phyloP scores from a whole-genome alignment of 1,139 yeast genomes.

The Saccharomyces hybrid region DNA sequence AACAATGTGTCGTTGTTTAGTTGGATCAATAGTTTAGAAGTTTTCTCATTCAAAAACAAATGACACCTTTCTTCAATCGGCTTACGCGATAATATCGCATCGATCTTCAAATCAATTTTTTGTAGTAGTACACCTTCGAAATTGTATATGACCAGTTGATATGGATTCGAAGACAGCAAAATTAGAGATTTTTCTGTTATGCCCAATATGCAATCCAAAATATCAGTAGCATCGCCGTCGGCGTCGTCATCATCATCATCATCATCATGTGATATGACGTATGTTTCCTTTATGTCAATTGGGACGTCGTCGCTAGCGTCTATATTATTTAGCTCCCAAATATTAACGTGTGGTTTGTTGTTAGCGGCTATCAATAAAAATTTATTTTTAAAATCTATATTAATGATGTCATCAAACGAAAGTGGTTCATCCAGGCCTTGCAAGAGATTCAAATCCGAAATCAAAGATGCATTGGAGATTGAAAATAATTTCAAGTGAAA shows the following conservation, averaged over 20 bases:
- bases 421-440: neutral
- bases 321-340: conserved; percentile 2
- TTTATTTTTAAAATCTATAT: conserved; percentile 25
- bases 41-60: conserved; percentile 25
- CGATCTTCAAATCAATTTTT: conserved; percentile 18
- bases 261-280: neutral
- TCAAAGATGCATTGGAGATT: neutral
- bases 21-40: conserved; percentile 26
- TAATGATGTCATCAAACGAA: conserved; percentile 12
- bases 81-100: conserved; percentile 4
- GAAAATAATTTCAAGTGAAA: neutral
- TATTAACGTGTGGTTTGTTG: neutral
- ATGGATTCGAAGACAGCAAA: conserved; percentile 14
- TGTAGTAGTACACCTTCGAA: conserved; percentile 27
- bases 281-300: conserved; percentile 3
- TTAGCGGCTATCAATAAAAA: conserved; percentile 6
- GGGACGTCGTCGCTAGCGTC: conserved; percentile 2
- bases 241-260: conserved; percentile 2
- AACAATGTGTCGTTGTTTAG: conserved; percentile 15
- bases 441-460: neutral
- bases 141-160: conserved; percentile 23
- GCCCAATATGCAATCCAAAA: conserved; percentile 22
- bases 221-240: neutral
- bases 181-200: conserved; percentile 31
- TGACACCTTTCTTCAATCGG: conserved; percentile 2